phyloP scores from a whole-genome alignment of 352 stramenopile species.

The Phytophthora ramorum region DNA sequence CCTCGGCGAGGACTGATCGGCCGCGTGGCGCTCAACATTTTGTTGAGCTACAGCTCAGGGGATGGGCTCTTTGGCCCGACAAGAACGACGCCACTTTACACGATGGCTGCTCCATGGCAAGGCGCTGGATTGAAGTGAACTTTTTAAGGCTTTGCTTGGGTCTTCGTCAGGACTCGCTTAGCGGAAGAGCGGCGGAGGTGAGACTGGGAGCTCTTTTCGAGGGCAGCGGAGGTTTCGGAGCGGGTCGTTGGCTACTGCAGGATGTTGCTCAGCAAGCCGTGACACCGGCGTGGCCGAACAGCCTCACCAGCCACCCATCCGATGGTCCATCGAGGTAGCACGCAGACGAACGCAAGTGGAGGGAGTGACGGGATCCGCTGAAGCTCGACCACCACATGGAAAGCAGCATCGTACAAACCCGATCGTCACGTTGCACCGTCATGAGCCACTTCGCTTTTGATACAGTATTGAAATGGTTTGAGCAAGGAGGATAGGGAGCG shows the following conservation, averaged over 20 bases:
- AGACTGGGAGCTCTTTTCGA: not conserved
- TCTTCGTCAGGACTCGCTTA: not conserved
- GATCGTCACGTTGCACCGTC: constrained; percentile 13
- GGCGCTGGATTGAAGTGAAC: not conserved
- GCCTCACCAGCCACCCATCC: constrained; percentile 4
- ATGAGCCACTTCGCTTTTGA: no score
- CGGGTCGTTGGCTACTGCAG: not conserved
- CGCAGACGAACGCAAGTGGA: constrained; percentile 25
- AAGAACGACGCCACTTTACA: not conserved
- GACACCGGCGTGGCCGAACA: not conserved
- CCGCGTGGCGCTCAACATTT: constrained; percentile 11
- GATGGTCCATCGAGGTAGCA: no score
- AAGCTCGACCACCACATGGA: constrained; percentile 22
- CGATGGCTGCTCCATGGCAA: constrained; percentile 13
- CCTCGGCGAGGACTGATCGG: not conserved
- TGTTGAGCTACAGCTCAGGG: constrained; percentile 13
- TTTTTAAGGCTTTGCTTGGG: not conserved
- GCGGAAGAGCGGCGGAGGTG: not conserved
- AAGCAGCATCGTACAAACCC: constrained; percentile 16
- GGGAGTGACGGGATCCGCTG: constrained; percentile 19
- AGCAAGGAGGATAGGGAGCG: not conserved
- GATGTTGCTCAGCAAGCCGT: constrained; percentile 39
- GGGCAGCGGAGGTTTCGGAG: constrained; percentile 2
- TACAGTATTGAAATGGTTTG: no score
- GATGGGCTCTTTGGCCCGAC: constrained; percentile 9